phyloP scores from a whole-genome alignment of 2,329 filamentous ascomycete species.

The Curvularia eragrostidis region DNA sequence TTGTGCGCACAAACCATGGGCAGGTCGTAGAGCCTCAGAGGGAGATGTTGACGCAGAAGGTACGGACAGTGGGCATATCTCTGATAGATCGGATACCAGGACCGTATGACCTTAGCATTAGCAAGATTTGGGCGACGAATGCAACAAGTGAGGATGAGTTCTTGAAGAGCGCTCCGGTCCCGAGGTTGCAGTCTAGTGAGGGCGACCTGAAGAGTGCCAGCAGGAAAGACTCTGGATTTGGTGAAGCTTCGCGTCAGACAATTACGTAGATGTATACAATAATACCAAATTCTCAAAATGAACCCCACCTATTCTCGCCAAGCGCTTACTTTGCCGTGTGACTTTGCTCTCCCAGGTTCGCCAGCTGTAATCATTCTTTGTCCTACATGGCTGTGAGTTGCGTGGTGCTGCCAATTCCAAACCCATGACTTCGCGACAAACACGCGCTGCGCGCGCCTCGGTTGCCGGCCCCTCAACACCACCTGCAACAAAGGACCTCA shows the following conservation, averaged over 20 bases:
- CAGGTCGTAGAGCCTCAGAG: constrained; percentile 91
- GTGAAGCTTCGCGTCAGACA: constrained; percentile 15
- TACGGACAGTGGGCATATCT: constrained; percentile 84
- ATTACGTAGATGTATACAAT: constrained; percentile 19
- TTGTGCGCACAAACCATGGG: constrained; percentile 93
- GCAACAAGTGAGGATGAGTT: constrained; percentile 51
- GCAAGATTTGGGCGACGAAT: constrained; percentile 91
- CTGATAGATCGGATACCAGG: constrained; percentile 88
- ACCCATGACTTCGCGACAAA: constrained; percentile 25
- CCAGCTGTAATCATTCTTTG: background rate
- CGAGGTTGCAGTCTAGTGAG: constrained; percentile 27
- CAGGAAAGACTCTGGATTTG: constrained; percentile 24
- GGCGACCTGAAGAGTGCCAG: constrained; percentile 28
- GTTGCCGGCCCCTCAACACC: constrained; percentile 20
- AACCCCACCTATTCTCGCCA: background rate
- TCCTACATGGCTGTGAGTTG: background rate
- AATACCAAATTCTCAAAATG: background rate
- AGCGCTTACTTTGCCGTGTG: background rate
- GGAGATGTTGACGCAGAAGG: constrained; percentile 84
- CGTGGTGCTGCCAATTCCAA: background rate
- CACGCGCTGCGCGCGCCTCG: constrained; percentile 30
- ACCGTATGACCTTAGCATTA: constrained; percentile 84
- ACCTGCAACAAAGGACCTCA: constrained; percentile 19
- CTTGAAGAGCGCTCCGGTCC: constrained; percentile 33
- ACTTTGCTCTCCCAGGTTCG: background rate